A percentile compares a stretch with the other conserved stretches of the same genome.
These are phyloP conservation scores for Rhodotorula toruloides DNA, from an alignment of 768 basidiomycete genomes.

Conservation along the genomic window DNA sequence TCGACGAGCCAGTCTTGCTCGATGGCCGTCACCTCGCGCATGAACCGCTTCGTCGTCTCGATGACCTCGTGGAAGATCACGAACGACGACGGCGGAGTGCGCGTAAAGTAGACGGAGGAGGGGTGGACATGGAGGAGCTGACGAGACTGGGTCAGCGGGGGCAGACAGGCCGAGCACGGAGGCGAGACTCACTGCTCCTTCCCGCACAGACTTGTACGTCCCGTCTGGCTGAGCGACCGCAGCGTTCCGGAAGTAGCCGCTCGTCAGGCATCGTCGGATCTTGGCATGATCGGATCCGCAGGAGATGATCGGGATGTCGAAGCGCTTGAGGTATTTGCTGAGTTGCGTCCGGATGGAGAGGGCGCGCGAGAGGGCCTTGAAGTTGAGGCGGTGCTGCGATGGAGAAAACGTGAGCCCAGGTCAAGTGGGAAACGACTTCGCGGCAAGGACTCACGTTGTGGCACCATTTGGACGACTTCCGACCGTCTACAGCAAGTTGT, in stretches of 20 bases:
- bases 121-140: constrained; percentile 87
- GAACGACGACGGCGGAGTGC: constrained; percentile 86
- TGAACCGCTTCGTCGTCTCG: constrained; percentile 92
- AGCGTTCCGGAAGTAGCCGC: constrained; percentile 89
- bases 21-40: constrained; percentile 85
- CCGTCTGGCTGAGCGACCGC: constrained; percentile 88
- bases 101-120: constrained; percentile 85
- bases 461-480: constrained; percentile 85
- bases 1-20: constrained; percentile 81
- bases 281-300: constrained; percentile 78
- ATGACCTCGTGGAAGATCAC: constrained; percentile 60
- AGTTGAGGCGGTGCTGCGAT: constrained; percentile 72
- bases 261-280: constrained; percentile 79
- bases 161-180: background rate
- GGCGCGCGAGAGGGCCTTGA: constrained; percentile 86
- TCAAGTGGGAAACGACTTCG: no score
- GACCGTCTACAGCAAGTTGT: constrained; percentile 38
- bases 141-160: background rate
- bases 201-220: constrained; percentile 81
- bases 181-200: constrained; percentile 61
- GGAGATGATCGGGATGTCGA: constrained; percentile 71
- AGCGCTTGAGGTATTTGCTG: constrained; percentile 89
- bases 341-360: constrained; percentile 92
- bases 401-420: background rate
- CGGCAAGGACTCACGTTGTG: constrained; percentile 51